These are phyloP conservation scores for Meyerozyma carpophila DNA, from an alignment of 1,139 yeast species.

Conservation along the genomic window DNA sequence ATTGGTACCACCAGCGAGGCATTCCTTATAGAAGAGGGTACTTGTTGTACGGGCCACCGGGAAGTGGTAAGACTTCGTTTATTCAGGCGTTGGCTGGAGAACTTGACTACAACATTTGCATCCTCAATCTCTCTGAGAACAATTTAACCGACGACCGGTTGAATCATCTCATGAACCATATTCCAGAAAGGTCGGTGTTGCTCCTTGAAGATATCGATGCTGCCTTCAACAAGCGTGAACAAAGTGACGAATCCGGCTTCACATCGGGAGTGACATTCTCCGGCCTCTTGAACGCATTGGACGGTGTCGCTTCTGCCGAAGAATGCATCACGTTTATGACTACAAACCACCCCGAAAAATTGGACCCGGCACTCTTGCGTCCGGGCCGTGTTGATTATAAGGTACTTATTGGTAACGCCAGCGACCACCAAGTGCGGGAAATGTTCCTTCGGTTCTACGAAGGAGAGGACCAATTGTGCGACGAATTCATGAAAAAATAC, in stretches of 20 bases:
- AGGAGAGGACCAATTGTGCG: conserved; percentile 54
- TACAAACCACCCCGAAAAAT: conserved; percentile 89
- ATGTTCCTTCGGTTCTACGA: conserved; percentile 91
- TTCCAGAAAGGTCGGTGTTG: conserved; percentile 83
- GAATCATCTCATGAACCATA: conserved; percentile 92
- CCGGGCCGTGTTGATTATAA: conserved; percentile 95
- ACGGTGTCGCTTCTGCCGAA: conserved; percentile 98
- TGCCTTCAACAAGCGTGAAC: conserved; percentile 82
- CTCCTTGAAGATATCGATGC: conserved; percentile 93
- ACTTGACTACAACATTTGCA: conserved; percentile 90
- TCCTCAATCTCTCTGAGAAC: conserved; percentile 82
- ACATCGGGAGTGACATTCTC: conserved; percentile 89
- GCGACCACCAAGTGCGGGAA: conserved; percentile 66
- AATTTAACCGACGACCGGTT: conserved; percentile 90
- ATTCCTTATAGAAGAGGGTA: conserved; percentile 97
- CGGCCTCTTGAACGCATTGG: conserved; percentile 88
- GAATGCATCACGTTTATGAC: conserved; percentile 97
- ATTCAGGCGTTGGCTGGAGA: conserved; percentile 97
- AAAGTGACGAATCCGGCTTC: conserved; percentile 70
- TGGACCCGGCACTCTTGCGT: conserved; percentile 80
- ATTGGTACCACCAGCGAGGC: conserved; percentile 94
- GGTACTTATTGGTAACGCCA: conserved; percentile 78
- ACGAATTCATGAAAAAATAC: conserved; percentile 53
- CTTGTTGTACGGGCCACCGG: conserved; percentile 94
- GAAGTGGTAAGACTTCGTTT: conserved; percentile 92